Base-by-base conservation (phyloP, 2,329 filamentous ascomycete genomes). In the Sporothrix humicola region DNA sequence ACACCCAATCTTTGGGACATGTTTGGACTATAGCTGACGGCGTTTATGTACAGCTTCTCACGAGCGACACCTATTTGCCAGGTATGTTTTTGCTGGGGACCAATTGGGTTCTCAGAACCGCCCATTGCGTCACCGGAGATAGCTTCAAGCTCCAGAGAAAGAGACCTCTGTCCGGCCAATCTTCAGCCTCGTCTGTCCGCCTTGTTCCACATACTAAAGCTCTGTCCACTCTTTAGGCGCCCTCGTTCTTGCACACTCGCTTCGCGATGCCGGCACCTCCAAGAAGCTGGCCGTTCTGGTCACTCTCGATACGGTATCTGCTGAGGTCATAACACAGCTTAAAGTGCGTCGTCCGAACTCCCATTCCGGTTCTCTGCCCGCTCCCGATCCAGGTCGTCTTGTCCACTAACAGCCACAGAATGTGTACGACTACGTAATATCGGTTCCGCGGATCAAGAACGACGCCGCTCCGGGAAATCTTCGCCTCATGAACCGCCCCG, bases 31-130 rank as follows among this genome's bases (percentile, higher is more conserved):
- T 37, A 72, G 69, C 74, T 75, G 42, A 75, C 72, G 17, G 52
- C 50, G 6, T 8, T 10, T 58, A 68, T 6, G n/a, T 68, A 79
- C 83, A 98, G 95, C 92, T 99, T 82, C 89, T 98, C 73, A 86
- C 97, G 84, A 97, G 90, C 84, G 95, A 99, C 84, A 89, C 89
- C 76, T 99, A 99, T 83, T 89, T 99, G 69, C 95, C 96, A 81
- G 95, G 95, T 97, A 86, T 79, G 83, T 12, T 69, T n/a, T 26
- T 20, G 8, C 17, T 48, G 20, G 44, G 52, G n/a, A 17, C n/a
- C 61, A 42, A 68, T 48, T 48, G 42, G 42, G 42, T 48, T 26
- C 9, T 6, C n/a, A 12, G 37, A 9, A 9, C 9, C 31, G 2
- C 10, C 37, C 15, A 56, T 65, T 46, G 61, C n/a, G 42, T 26